Evolutionary conservation across 768 basidiomycete species (phyloP), one percentile per base, ranked within the genome.

Genomic region (Leccinum aurantiacum): DNA sequence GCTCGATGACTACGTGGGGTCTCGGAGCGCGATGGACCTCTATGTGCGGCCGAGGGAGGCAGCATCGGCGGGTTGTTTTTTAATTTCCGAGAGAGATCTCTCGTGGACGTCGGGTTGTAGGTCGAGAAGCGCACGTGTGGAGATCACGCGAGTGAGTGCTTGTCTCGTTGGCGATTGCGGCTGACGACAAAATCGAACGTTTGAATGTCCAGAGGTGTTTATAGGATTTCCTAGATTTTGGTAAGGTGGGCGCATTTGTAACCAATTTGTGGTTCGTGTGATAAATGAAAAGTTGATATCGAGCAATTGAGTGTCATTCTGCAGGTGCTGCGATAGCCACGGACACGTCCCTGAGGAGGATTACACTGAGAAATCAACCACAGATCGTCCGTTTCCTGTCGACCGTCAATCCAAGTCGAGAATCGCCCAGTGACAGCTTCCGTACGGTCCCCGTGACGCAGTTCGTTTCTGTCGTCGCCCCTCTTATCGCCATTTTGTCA

Each of bases 251-350:
- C 49, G 17, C 53, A 56, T 70, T 65, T 52, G 65, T 62, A 59
- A 64, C 62, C 65, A 60, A 49, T 46, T 46, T 38, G 33, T 10
- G 48, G 58, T 65, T 69, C 70, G 55, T 63, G 57, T 63, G 70
- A 70, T 69, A 63, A 63, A 70, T 70, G 69, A 69, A 63, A 61
- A 51, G 19, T 46, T 52, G 60, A 62, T 69, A 60, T 61, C 63
- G 59, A 60, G 60, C 29, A 59, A 54, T 58, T 19, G 47, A 29
- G 27, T 57, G 46, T 38, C 68, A 54, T 58, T 27, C 56, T 41
- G 38, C 37, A 33, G 47, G 24, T 50, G 54, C 58, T 60, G 69
- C 70, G 71, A 56, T 31, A 60, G 58, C 55, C 51, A 64, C 64
- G 62, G 63, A 66, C 31, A 58, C 48, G 66, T 62, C 60, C 64